These are phyloP conservation scores for Salisapilia sapeloensis DNA, from an alignment of 352 stramenopile species.

Conservation along the genomic window DNA sequence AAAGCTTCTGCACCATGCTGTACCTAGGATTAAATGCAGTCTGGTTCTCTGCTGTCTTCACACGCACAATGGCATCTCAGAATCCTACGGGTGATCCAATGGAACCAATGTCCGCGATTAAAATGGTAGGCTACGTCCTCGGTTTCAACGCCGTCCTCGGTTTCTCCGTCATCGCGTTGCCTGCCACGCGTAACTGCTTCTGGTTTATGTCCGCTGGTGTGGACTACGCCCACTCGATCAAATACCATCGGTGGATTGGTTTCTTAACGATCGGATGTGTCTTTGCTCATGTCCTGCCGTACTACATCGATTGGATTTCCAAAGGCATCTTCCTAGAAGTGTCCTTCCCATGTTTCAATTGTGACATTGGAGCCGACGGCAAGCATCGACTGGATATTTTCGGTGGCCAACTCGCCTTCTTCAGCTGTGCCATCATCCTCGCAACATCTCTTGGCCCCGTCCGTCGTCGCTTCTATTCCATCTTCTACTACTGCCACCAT, in stretches of 20 bases:
- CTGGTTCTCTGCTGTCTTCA: conserved; percentile 70
- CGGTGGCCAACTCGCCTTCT: conserved; percentile 42
- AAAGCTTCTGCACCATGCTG: conserved; percentile 42
- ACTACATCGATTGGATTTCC: conserved; percentile 55
- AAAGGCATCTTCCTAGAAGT: conserved; percentile 31
- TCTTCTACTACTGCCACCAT: conserved; percentile 83
- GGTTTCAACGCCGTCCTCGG: conserved; percentile 63
- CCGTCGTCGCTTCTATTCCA: conserved; percentile 57
- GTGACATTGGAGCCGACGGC: conserved; percentile 43
- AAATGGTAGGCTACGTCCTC: conserved; percentile 33
- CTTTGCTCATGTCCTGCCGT: conserved; percentile 39
- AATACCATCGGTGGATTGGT: conserved; percentile 79
- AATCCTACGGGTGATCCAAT: conserved; percentile 19
- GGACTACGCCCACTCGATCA: conserved; percentile 76
- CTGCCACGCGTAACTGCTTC: conserved; percentile 56
- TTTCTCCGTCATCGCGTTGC: conserved; percentile 43
- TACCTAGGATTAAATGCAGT: conserved; percentile 65
- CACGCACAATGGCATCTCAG: conserved; percentile 31
- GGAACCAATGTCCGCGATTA: conserved; percentile 22
- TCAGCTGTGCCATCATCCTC: conserved; percentile 57
- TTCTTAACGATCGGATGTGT: conserved; percentile 51
- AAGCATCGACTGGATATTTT: conserved; percentile 62
- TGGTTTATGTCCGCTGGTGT: conserved; percentile 75
- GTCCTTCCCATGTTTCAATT: conserved; percentile 45
- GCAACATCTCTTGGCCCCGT: conserved; percentile 55